A percentile compares a stretch with the other conserved stretches of the same genome.
These are phyloP conservation scores for Aspergillus nanangensis DNA, from an alignment of 495 filamentous ascomycete species.

Conservation along the genomic window DNA sequence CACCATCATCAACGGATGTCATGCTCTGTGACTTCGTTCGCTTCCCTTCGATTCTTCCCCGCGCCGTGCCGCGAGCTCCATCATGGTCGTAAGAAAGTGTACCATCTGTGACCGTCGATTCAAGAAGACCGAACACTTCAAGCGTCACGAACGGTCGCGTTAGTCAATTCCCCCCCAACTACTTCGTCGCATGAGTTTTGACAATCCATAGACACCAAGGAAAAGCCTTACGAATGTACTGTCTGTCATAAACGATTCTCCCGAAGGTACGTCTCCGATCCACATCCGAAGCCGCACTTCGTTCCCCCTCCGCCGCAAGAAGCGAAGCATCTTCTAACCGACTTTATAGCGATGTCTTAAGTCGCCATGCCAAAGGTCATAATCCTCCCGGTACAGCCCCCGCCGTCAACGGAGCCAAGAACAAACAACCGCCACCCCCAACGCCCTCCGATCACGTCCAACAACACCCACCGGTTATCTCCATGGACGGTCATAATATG, in stretches of 20 bases:
- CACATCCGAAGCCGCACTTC: neutral
- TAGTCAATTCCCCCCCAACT: slow-evolving; percentile 17
- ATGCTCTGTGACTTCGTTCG: slow-evolving; percentile 1
- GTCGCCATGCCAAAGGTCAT: slow-evolving; percentile 48
- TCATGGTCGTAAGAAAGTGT: slow-evolving; percentile 49
- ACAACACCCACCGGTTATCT: slow-evolving; percentile 14
- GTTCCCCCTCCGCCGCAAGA: too few relatives aligned
- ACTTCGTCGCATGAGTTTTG: neutral
- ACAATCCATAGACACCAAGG: slow-evolving; percentile 41
- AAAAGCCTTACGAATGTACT: slow-evolving; percentile 50
- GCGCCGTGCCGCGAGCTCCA: slow-evolving; percentile 15
- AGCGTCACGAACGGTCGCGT: slow-evolving; percentile 52
- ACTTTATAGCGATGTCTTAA: slow-evolving; percentile 52
- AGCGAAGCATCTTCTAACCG: too few relatives aligned
- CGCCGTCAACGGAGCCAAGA: slow-evolving; percentile 20
- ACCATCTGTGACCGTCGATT: slow-evolving; percentile 48
- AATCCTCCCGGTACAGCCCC: slow-evolving; percentile 25
- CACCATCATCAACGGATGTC: neutral
- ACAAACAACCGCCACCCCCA: slow-evolving; percentile 13
- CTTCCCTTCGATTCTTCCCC: slow-evolving; percentile 1
- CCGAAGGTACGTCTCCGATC: slow-evolving; percentile 34
- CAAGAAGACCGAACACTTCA: slow-evolving; percentile 53
- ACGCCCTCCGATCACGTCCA: slow-evolving; percentile 13
- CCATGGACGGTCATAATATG: slow-evolving; percentile 18
- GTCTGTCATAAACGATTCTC: slow-evolving; percentile 51